Evolutionary conservation across 2,329 filamentous ascomycete genomes (phyloP).

Genomic region (Arthrobotrys conoides): DNA sequence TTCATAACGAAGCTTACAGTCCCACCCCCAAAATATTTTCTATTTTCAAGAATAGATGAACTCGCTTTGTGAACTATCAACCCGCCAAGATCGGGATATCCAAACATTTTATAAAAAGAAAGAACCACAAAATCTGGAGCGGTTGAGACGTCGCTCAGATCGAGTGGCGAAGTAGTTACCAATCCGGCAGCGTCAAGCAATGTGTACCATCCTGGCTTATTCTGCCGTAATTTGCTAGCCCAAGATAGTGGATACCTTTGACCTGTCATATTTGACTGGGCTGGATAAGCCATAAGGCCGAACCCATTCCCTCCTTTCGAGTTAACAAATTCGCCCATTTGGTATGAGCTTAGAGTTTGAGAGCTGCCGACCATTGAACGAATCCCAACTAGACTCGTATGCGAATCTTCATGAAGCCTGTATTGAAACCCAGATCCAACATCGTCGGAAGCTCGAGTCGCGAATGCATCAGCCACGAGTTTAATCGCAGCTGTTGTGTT

Average conservation of each 20-base stretch:
- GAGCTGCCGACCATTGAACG: constrained; percentile 78
- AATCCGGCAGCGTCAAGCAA: constrained; percentile 87
- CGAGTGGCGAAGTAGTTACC: constrained; percentile 81
- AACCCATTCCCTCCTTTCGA: constrained; percentile 64
- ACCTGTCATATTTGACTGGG: constrained; percentile 94
- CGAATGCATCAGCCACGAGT: constrained; percentile 74
- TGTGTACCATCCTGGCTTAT: constrained; percentile 71
- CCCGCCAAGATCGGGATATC: constrained; percentile 90
- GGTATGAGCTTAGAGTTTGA: constrained; percentile 77
- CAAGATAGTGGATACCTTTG: constrained; percentile 80
- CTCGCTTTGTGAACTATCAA: constrained; percentile 77
- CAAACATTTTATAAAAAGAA: constrained; percentile 98
- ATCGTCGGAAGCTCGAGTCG: constrained; percentile 65
- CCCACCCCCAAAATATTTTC: constrained; percentile 91
- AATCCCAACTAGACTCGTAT: constrained; percentile 78
- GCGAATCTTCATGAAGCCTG: constrained; percentile 74
- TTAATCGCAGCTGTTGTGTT: constrained; percentile 77
- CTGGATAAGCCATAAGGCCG: constrained; percentile 83
- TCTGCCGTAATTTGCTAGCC: constrained; percentile 71
- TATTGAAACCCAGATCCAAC: constrained; percentile 71
- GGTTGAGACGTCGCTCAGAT: constrained; percentile 74
- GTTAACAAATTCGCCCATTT: constrained; percentile 77
- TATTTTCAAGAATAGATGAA: constrained; percentile 64
- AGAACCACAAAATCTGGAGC: constrained; percentile 88
- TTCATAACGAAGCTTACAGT: constrained; percentile 91